These are phyloP conservation scores for Salix viminalis DNA, from an alignment of 345 rosid species.

Conservation along the genomic window DNA sequence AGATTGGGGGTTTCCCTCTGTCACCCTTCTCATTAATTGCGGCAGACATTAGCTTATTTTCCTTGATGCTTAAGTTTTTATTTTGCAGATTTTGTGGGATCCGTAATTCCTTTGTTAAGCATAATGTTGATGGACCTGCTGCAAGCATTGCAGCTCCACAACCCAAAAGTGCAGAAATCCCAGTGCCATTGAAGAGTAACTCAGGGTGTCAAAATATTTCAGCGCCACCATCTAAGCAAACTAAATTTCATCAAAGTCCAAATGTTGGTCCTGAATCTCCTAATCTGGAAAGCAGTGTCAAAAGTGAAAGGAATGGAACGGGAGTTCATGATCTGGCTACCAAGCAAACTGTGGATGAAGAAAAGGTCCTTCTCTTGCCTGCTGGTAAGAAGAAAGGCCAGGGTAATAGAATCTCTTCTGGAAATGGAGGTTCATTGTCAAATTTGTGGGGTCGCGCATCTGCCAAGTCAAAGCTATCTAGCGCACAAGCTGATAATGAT, in stretches of 20 bases:
- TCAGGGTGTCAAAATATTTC: conserved; percentile 20
- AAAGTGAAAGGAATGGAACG: conserved; percentile 27
- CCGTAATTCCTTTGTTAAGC: conserved; percentile 58
- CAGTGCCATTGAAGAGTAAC: conserved; percentile 33
- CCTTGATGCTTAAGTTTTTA: neutral
- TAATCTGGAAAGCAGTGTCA: conserved; percentile 32
- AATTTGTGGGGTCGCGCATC: conserved; percentile 77
- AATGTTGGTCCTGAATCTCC: conserved; percentile 31
- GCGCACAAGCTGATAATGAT: conserved; percentile 26
- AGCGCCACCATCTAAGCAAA: conserved; percentile 28
- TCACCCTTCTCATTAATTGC: neutral
- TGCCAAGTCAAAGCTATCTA: conserved; percentile 44
- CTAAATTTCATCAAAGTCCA: conserved; percentile 35
- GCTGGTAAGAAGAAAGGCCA: conserved; percentile 43
- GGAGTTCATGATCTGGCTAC: conserved; percentile 30
- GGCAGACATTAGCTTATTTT: neutral
- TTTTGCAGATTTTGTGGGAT: conserved; percentile 73
- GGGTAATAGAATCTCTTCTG: conserved; percentile 38
- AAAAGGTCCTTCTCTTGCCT: conserved; percentile 33
- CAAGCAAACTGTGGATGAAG: conserved; percentile 41
- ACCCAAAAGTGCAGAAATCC: conserved; percentile 30
- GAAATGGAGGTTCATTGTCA: conserved; percentile 51
- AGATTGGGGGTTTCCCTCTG: too few species aligned
- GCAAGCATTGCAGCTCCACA: conserved; percentile 27
- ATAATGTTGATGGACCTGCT: conserved; percentile 42